phyloP scores from a whole-genome alignment of 805 yeast genomes.

The Sugiyamaella marilandica region DNA sequence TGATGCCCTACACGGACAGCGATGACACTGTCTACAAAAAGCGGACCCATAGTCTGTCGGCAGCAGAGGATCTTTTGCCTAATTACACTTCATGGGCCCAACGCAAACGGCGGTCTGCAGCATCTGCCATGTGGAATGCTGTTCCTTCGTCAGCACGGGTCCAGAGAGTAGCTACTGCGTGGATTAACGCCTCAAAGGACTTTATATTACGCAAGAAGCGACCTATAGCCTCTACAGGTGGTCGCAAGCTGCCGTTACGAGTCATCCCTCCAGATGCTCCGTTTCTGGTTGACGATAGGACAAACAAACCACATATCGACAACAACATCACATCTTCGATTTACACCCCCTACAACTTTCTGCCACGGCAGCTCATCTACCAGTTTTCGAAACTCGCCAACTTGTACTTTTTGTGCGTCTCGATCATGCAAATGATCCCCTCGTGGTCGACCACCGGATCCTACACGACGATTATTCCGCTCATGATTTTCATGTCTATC shows the following conservation, averaged over 20 bases:
- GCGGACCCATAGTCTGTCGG: constrained; percentile 8
- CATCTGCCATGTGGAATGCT: neutral
- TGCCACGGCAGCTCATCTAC: constrained; percentile 84
- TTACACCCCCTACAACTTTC: constrained; percentile 71
- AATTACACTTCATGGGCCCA: constrained; percentile 27
- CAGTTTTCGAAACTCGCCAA: constrained; percentile 94
- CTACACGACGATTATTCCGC: constrained; percentile 87
- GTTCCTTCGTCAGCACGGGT: neutral
- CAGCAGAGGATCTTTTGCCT: constrained; percentile 19
- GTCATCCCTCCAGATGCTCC: constrained; percentile 36
- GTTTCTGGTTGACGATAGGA: constrained; percentile 65
- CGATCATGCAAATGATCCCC: constrained; percentile 93
- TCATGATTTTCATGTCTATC: constrained; percentile 77
- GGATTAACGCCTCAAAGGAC: constrained; percentile 15
- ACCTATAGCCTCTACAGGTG: constrained; percentile 53
- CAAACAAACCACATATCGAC: constrained; percentile 50
- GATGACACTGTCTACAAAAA: constrained; percentile 19
- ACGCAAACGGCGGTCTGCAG: neutral
- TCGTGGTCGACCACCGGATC: constrained; percentile 97
- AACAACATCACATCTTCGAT: constrained; percentile 83
- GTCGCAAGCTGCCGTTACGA: constrained; percentile 70
- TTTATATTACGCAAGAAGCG: constrained; percentile 27
- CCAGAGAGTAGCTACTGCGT: neutral
- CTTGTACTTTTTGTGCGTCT: constrained; percentile 80
- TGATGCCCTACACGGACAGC: constrained; percentile 14